Percentiles rank a stretch among this genome's conserved stretches.
phyloP scores from a whole-genome alignment of 371 early-diverging fungal genomes.

The Mortierella sp. region DNA sequence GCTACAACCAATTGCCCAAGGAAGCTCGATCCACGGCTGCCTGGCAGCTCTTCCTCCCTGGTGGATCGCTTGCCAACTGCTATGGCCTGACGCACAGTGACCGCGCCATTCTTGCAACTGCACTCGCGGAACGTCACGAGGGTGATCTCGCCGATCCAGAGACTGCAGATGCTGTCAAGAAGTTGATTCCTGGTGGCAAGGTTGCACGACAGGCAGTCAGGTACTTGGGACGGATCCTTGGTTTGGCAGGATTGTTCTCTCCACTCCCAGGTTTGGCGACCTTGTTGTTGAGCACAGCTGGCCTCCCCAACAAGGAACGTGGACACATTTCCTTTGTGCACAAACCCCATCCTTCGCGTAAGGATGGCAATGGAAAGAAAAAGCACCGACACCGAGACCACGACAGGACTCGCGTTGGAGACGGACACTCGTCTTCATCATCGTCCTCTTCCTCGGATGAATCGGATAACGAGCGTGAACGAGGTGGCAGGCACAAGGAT shows the following conservation, averaged over 20 bases:
- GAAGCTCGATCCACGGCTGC: constrained; percentile 70
- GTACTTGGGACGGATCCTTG: constrained; percentile 50
- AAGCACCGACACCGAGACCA: constrained; percentile 20
- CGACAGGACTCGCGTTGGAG: constrained; percentile 38
- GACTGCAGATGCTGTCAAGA: constrained; percentile 32
- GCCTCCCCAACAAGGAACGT: constrained; percentile 13
- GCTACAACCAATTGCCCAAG: constrained; percentile 67
- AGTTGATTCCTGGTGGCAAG: constrained; percentile 52
- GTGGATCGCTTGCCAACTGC: constrained; percentile 67
- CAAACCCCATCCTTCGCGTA: background rate
- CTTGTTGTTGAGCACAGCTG: constrained; percentile 16
- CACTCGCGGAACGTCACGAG: constrained; percentile 67
- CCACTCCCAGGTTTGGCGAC: constrained; percentile 46
- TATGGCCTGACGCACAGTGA: constrained; percentile 68
- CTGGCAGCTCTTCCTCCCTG: constrained; percentile 68
- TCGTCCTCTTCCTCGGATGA: background rate
- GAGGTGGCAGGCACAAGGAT: background rate
- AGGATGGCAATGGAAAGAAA: background rate
- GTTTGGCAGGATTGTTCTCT: constrained; percentile 34
- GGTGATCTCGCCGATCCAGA: constrained; percentile 54
- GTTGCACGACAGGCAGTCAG: constrained; percentile 44
- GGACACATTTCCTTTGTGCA: constrained; percentile 43
- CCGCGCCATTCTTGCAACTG: constrained; percentile 63
- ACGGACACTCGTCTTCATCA: constrained; percentile 4
- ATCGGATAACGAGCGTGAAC: constrained; percentile 3